Evolutionary conservation across 1,284 basidiomycete genomes (phyloP), one percentile per base, ranked within the genome.

Genomic region (Sanghuangporus weigelae): DNA sequence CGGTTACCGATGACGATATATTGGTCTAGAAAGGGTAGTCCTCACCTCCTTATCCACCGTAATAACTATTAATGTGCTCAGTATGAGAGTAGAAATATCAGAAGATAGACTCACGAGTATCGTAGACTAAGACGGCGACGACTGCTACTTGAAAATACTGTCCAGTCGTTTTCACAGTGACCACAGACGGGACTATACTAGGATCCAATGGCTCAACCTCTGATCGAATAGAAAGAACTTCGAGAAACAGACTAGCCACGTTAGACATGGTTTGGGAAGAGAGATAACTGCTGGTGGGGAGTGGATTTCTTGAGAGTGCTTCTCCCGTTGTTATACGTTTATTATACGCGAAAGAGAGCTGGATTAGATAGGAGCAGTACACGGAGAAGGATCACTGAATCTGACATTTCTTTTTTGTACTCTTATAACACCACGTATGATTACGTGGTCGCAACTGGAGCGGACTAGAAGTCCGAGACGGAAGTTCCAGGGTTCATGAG

Each of bases 211-310:
- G 35, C 31, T 54, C 51, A 38, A 38, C 51, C 35, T 54, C 38
- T 14, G 26, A 36, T 11, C 51, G 23, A 19, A 14, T 38, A 36
- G 35, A 16, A n/a, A 31, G 79, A 84, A 49, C 68, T 61, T 36
- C 73, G 79, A 42, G 84, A 84, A 57, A 81, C 23, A 26, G 23
- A 26, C 23, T 26, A 26, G 23, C 23, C 23, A 26, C 78, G n/a
- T 92, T 26, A 26, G 70, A 12, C 82, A 84, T 0, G 84, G 11
- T 42, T 42, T n/a, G 40, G 40, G n/a, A 42, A 11, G 10, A n/a
- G 40, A 42, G 40, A 42, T 42, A 42, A n/a, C 11, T 42, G n/a
- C n/a, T 1, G 40, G 40, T n/a, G 40, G 11, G n/a, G 40, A 11
- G 10, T n/a, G n/a, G n/a, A 12, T n/a, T 42, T 42, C 40, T 12